Percentiles rank a stretch among this genome's conserved stretches.
Evolutionary conservation across 73 alveolate genomes (phyloP).

Genomic region (Paramecium bursaria): DNA sequence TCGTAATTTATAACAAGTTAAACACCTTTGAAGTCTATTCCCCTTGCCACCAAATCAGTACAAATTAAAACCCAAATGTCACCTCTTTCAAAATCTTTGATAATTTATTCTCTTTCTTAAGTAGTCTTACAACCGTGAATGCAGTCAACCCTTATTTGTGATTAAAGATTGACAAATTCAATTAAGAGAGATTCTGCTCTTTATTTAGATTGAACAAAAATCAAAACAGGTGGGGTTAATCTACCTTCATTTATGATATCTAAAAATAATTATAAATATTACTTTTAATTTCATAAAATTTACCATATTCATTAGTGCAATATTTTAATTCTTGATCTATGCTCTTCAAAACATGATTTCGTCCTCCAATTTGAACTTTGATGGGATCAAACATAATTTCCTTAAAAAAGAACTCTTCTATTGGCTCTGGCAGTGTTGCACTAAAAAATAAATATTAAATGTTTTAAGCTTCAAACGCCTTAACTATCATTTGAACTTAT

Average conservation of each 20-base stretch:
- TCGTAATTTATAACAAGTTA: slow-evolving; percentile 88
- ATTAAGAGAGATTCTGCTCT: slow-evolving; percentile 71
- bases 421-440: slow-evolving; percentile 94
- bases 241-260: slow-evolving; percentile 69
- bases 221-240: slow-evolving; percentile 94
- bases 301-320: slow-evolving; percentile 93
- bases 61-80: slow-evolving; percentile 90
- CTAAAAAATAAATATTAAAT: slow-evolving; percentile 81
- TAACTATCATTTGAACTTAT: slow-evolving; percentile 72
- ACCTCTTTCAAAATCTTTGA: slow-evolving; percentile 70
- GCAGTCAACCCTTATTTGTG: slow-evolving; percentile 20
- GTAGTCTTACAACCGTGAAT: slow-evolving; percentile 68
- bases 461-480: slow-evolving; percentile 60
- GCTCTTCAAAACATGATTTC: slow-evolving; percentile 80
- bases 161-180: slow-evolving; percentile 41
- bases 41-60: slow-evolving; percentile 94
- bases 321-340: slow-evolving; percentile 83
- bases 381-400: slow-evolving; percentile 82
- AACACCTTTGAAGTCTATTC: slow-evolving; percentile 88
- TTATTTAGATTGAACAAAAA: slow-evolving; percentile 94
- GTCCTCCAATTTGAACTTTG: slow-evolving; percentile 82
- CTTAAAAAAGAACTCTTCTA: slow-evolving; percentile 88
- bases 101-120: slow-evolving; percentile 44
- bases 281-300: slow-evolving; percentile 72
- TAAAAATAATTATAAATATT: too few species aligned